Conservation (phyloP, 129 eudicot genomes). For the Oenanthe sinensis region DNA sequence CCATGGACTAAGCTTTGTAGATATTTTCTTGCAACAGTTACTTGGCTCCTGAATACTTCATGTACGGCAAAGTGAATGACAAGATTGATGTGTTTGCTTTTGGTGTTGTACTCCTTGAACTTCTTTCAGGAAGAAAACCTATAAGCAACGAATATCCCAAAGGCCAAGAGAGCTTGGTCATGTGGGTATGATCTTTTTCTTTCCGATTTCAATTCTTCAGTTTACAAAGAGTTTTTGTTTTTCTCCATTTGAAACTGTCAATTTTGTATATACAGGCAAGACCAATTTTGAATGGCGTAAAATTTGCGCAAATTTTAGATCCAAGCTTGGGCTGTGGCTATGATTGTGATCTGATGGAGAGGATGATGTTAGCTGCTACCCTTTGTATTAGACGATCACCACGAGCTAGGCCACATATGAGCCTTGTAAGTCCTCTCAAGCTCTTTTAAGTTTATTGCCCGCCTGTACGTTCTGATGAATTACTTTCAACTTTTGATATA, state of each 20-base stretch:
- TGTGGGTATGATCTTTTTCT: conserved; percentile 67
- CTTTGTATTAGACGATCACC: conserved; percentile 92
- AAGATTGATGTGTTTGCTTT: conserved; percentile 87
- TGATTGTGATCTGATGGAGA: conserved; percentile 64
- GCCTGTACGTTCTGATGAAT: neutral
- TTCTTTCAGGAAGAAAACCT: conserved; percentile 87
- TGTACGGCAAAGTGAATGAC: conserved; percentile 83
- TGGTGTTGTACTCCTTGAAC: conserved; percentile 97
- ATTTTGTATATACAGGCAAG: conserved; percentile 49
- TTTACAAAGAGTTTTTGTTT: neutral
- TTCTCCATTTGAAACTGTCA: neutral
- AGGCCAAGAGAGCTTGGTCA: conserved; percentile 91
- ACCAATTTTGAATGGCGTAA: conserved; percentile 61
- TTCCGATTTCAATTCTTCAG: neutral
- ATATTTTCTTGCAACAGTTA: conserved; percentile 40
- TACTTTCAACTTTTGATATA: neutral
- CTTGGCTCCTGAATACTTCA: conserved; percentile 96
- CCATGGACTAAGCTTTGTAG: neutral
- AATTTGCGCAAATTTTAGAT: conserved; percentile 54
- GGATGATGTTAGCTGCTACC: conserved; percentile 81
- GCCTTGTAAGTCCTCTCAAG: conserved; percentile 48
- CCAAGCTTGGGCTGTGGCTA: conserved; percentile 46
- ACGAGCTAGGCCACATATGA: conserved; percentile 84
- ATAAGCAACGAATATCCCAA: conserved; percentile 71
- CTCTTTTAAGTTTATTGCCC: neutral